Percentiles rank a stretch among this genome's conserved stretches.
phyloP scores from a whole-genome alignment of 768 basidiomycete species.

The Suillus discolor region DNA sequence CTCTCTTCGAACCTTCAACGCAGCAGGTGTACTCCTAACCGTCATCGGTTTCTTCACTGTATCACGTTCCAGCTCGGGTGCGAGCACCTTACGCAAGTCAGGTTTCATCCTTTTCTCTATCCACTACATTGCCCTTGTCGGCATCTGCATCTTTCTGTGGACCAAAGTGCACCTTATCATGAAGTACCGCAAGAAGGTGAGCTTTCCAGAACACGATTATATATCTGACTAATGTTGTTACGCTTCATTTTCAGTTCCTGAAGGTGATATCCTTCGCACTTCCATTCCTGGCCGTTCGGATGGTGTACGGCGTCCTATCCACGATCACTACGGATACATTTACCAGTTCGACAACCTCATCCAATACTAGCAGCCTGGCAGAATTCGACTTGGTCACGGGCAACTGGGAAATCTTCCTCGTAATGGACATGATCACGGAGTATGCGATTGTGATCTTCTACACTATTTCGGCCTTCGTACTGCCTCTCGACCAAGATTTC shows the following conservation, averaged over 20 bases:
- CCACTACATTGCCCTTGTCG: conserved; percentile 46
- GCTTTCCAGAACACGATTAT: conserved; percentile 26
- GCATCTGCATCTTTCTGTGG: conserved; percentile 53
- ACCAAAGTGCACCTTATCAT: conserved; percentile 42
- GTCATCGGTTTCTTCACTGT: conserved; percentile 33
- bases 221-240: conserved; percentile 11
- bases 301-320: conserved; percentile 54
- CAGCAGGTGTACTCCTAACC: conserved; percentile 31
- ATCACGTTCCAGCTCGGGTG: conserved; percentile 13
- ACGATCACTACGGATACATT: conserved; percentile 47
- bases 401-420: conserved; percentile 58
- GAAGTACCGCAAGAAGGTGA: conserved; percentile 29
- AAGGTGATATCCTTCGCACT: conserved; percentile 53
- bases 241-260: conserved; percentile 48
- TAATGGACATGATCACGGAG: conserved; percentile 65
- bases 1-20: conserved; percentile 30
- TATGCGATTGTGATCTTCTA: conserved; percentile 51
- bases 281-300: conserved; percentile 56
- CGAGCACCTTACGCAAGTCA: conserved; percentile 31
- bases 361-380: conserved; percentile 37
- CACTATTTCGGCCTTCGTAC: conserved; percentile 27
- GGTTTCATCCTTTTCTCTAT: conserved; percentile 36
- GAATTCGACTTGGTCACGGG: conserved; percentile 61
- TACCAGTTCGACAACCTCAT: conserved; percentile 34
- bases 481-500: conserved; percentile 37